phyloP scores from a whole-genome alignment of 2,329 filamentous ascomycete genomes.

The Corinectria fuckeliana region DNA sequence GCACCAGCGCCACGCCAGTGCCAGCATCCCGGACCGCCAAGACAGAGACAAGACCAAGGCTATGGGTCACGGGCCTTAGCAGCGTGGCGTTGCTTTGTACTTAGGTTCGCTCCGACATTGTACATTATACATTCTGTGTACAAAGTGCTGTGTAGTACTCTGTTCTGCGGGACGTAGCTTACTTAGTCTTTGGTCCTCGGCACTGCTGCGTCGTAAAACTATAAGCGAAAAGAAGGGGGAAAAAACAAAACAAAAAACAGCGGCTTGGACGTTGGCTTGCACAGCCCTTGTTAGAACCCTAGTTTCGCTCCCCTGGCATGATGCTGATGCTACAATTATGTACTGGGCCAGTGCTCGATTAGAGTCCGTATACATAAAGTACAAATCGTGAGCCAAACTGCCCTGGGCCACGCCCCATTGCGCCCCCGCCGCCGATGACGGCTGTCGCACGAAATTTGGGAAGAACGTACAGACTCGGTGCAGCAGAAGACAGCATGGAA shows the following conservation, averaged over 20 bases:
- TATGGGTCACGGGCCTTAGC: conserved; percentile 1
- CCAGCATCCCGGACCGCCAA: neutral
- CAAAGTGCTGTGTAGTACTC: neutral
- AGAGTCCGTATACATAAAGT: neutral
- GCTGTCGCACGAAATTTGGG: conserved; percentile 8
- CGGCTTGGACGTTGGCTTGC: neutral
- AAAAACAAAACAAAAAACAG: neutral
- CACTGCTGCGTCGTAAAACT: no score
- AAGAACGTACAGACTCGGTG: neutral
- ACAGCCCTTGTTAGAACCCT: neutral
- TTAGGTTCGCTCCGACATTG: neutral
- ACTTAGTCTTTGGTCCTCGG: neutral
- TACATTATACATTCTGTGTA: neutral
- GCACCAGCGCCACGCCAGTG: conserved; percentile 1
- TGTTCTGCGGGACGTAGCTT: neutral
- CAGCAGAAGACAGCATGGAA: neutral
- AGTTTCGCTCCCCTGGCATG: conserved; percentile 9
- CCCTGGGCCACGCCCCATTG: neutral
- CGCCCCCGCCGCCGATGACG: conserved; percentile 28
- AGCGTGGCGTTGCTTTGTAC: neutral
- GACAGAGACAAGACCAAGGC: neutral
- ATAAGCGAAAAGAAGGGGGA: neutral
- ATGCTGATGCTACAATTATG: no score
- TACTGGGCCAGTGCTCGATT: neutral
- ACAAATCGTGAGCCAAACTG: conserved; percentile 5